A percentile compares a stretch with the other conserved stretches of the same genome.
These are phyloP conservation scores for Sophora flavescens DNA, from an alignment of 306 rosid species.

Conservation along the genomic window DNA sequence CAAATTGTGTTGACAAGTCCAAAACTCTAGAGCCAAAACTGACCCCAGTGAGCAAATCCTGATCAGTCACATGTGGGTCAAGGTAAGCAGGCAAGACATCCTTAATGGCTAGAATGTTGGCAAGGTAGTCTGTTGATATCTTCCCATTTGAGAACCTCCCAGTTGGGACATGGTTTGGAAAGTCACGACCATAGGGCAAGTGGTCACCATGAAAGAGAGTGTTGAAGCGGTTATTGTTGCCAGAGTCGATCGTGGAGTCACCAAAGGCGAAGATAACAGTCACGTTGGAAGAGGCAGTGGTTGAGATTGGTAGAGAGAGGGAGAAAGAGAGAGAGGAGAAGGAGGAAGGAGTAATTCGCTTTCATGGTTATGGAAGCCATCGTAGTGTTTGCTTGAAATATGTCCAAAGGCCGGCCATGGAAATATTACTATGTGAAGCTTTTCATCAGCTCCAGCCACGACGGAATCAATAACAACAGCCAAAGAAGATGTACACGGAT, in stretches of 20 bases:
- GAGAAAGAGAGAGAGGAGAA: neutral
- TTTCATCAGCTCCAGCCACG: too few species aligned
- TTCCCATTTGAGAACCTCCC: slow-evolving; percentile 61
- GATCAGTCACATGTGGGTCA: slow-evolving; percentile 28
- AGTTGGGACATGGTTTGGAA: slow-evolving; percentile 35
- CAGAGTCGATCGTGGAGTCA: slow-evolving; percentile 57
- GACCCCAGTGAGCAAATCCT: slow-evolving; percentile 53
- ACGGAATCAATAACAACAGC: too few species aligned
- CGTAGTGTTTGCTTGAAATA: neutral
- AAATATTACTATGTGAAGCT: too few species aligned
- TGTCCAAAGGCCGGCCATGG: too few species aligned
- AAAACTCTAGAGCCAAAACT: slow-evolving; percentile 50
- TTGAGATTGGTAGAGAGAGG: slow-evolving; percentile 7
- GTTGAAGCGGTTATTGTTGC: slow-evolving; percentile 51
- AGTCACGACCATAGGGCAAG: slow-evolving; percentile 54
- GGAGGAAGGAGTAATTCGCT: neutral
- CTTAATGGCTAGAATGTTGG: slow-evolving; percentile 53
- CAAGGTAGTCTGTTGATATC: slow-evolving; percentile 51
- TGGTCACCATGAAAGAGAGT: slow-evolving; percentile 38
- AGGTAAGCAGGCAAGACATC: slow-evolving; percentile 52
- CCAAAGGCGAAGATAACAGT: slow-evolving; percentile 56
- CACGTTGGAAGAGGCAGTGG: slow-evolving; percentile 1
- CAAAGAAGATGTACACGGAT: too few species aligned
- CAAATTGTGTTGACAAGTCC: slow-evolving; percentile 41
- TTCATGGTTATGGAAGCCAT: slow-evolving; percentile 35